Evolutionary conservation across 768 basidiomycete species (phyloP).

Genomic region (Pulveroboletus sp.): DNA sequence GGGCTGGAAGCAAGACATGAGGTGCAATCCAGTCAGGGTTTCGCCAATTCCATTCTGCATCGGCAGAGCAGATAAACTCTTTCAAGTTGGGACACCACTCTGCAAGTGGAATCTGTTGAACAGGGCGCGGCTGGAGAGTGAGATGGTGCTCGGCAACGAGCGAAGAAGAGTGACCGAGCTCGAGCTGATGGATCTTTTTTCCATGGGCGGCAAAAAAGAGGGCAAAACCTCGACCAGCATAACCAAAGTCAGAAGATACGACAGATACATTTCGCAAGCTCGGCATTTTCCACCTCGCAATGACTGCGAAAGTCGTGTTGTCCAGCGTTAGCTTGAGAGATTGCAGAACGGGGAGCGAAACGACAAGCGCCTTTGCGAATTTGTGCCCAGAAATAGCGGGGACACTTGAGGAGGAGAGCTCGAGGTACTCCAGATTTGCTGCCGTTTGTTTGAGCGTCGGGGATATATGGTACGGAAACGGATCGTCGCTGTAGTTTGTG

Average conservation of each 20-base stretch:
- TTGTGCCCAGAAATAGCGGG: slow-evolving; percentile 36
- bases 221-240: slow-evolving; percentile 61
- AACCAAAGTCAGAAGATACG: slow-evolving; percentile 65
- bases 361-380: slow-evolving; percentile 19
- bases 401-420: slow-evolving; percentile 57
- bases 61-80: slow-evolving; percentile 70
- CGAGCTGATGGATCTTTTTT: slow-evolving; percentile 55
- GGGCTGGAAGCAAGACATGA: slow-evolving; percentile 63
- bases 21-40: slow-evolving; percentile 79
- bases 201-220: slow-evolving; percentile 68
- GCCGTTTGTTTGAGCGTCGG: slow-evolving; percentile 51
- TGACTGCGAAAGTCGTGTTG: slow-evolving; percentile 64
- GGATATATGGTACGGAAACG: slow-evolving; percentile 51
- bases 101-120: slow-evolving; percentile 47
- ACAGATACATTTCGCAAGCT: slow-evolving; percentile 59
- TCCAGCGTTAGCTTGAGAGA: slow-evolving; percentile 69
- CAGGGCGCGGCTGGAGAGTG: slow-evolving; percentile 39
- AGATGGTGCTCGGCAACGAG: slow-evolving; percentile 66
- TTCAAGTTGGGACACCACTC: slow-evolving; percentile 65
- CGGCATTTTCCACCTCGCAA: slow-evolving; percentile 67
- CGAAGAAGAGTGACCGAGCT: slow-evolving; percentile 68
- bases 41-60: slow-evolving; percentile 81
- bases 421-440: slow-evolving; percentile 59
- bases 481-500: slow-evolving; percentile 69
- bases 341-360: slow-evolving; percentile 56